These are phyloP conservation scores for Trichomonascaceae sp. DNA, from an alignment of 1,139 yeast species.

Conservation along the genomic window DNA sequence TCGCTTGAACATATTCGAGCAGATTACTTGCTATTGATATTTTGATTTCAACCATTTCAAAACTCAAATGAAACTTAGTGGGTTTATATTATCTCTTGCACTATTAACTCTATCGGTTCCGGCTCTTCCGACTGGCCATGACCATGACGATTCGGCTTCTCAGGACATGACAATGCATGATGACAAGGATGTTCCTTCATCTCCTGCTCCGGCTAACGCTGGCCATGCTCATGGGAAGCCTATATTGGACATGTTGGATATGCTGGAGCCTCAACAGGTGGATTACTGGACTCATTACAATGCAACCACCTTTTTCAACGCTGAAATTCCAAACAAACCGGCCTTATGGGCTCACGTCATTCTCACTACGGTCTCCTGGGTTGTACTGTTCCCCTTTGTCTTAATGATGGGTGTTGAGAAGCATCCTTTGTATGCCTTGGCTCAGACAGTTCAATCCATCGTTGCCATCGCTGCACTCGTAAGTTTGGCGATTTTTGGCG, in stretches of 20 bases:
- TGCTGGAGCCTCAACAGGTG: constrained; percentile 62
- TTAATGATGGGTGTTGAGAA: constrained; percentile 58
- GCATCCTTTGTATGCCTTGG: constrained; percentile 47
- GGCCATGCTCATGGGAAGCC: constrained; percentile 61
- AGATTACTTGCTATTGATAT: neutral
- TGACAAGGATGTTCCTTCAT: constrained; percentile 24
- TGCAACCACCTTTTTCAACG: constrained; percentile 65
- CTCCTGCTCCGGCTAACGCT: constrained; percentile 26
- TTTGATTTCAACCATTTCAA: neutral
- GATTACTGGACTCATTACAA: constrained; percentile 74
- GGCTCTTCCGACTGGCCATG: constrained; percentile 6
- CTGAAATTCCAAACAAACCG: constrained; percentile 41
- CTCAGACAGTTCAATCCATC: constrained; percentile 47
- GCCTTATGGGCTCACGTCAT: constrained; percentile 54
- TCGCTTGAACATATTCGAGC: neutral
- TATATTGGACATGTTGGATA: constrained; percentile 53
- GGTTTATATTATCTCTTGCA: neutral
- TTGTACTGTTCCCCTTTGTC: constrained; percentile 62
- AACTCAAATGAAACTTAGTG: neutral
- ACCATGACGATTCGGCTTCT: neutral
- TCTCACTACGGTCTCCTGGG: constrained; percentile 42
- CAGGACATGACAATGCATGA: neutral
- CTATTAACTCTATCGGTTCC: constrained; percentile 1
- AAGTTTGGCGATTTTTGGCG: constrained; percentile 54
- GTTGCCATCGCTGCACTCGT: constrained; percentile 47